Evolutionary conservation across 2,329 filamentous ascomycete species (phyloP).

Genomic region (Penicillium hesseltinei): DNA sequence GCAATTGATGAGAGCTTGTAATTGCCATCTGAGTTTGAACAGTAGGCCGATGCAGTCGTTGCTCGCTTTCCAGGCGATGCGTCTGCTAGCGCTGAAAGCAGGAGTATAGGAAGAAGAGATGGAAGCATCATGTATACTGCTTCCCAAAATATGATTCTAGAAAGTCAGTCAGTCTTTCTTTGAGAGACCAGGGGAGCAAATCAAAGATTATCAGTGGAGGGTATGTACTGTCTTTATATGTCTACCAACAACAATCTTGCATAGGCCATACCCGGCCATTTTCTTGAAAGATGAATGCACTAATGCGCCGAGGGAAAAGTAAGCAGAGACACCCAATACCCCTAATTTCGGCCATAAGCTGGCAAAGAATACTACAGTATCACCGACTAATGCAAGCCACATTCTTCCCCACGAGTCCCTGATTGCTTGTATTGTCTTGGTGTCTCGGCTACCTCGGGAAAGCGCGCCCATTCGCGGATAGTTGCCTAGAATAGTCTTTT

Average conservation of each 20-base stretch:
- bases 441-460: background rate
- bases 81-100: background rate
- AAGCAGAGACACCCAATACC: too few species aligned
- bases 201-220: background rate
- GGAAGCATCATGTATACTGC: background rate
- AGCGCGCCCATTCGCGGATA: background rate
- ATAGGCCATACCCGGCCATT: background rate
- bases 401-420: background rate
- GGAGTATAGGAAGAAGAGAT: background rate
- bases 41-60: conserved; percentile 23
- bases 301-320: background rate
- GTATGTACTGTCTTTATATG: background rate
- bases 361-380: background rate
- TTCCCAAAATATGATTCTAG: background rate
- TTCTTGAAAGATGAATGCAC: background rate
- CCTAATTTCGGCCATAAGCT: background rate
- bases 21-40: conserved; percentile 27
- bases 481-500: background rate
- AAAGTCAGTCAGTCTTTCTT: background rate
- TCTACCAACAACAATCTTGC: background rate
- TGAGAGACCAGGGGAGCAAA: background rate
- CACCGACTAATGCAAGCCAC: background rate
- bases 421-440: background rate
- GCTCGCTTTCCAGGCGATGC: conserved; percentile 19
- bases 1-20: conserved; percentile 25